These are phyloP conservation scores for Tephrocybe sp. DNA, from an alignment of 768 basidiomycete species.

Conservation along the genomic window DNA sequence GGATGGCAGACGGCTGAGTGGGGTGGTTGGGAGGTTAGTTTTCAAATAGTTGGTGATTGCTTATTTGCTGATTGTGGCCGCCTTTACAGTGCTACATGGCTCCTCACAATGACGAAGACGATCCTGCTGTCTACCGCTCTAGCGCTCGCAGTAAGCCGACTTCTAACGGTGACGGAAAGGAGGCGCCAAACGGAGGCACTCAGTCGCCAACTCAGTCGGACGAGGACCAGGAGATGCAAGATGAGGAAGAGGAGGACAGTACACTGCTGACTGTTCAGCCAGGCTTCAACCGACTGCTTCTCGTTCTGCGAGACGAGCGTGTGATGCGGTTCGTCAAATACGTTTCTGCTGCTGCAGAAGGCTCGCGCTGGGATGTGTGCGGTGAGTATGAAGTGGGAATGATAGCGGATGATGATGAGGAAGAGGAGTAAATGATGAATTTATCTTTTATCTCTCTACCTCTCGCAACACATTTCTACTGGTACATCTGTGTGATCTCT, in stretches of 20 bases:
- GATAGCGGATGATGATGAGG: conserved; percentile 52
- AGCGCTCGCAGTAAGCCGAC: conserved; percentile 43
- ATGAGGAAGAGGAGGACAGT: conserved; percentile 68
- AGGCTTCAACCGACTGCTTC: conserved; percentile 82
- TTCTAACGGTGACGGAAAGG: not conserved
- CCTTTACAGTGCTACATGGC: conserved; percentile 83
- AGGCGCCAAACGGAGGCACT: conserved; percentile 9
- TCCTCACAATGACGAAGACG: conserved; percentile 91
- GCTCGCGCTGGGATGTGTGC: conserved; percentile 91
- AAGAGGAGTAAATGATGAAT: not conserved
- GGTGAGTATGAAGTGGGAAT: conserved; percentile 91
- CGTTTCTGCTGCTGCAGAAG: conserved; percentile 82
- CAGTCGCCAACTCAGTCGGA: conserved; percentile 22
- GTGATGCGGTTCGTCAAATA: conserved; percentile 98
- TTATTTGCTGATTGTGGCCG: conserved; percentile 2
- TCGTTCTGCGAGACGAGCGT: conserved; percentile 89
- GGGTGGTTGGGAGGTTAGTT: conserved; percentile 91
- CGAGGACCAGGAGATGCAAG: conserved; percentile 42
- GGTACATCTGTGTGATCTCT: not conserved
- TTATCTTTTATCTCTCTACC: not conserved
- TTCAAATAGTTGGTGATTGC: conserved; percentile 5
- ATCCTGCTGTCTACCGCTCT: conserved; percentile 89
- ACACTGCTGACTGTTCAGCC: conserved; percentile 87
- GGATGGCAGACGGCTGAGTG: conserved; percentile 75
- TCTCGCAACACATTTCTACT: too few species aligned